A percentile compares a stretch with the other conserved stretches of the same genome.
Conservation (phyloP, 108 stramenopile species). For the Thalassiosira profunda region DNA sequence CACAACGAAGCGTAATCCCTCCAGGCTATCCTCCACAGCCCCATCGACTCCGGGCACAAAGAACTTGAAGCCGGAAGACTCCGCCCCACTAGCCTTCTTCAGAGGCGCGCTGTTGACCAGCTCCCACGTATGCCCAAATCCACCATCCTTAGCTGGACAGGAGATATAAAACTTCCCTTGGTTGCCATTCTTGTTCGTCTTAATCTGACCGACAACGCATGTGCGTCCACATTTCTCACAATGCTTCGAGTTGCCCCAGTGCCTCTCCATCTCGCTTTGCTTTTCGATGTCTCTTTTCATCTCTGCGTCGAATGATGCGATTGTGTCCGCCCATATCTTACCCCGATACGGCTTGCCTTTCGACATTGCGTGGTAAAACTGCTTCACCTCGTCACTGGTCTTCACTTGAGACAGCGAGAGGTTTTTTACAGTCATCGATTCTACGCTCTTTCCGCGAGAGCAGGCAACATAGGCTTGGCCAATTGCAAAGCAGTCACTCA, state of each 20-base stretch:
- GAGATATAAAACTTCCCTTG: constrained; percentile 27
- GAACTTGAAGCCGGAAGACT: not conserved
- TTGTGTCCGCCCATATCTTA: constrained; percentile 33
- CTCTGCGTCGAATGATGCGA: constrained; percentile 20
- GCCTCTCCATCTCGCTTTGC: constrained; percentile 9
- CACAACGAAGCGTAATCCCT: constrained; percentile 11
- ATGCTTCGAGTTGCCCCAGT: not conserved
- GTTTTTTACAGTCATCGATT: constrained; percentile 40
- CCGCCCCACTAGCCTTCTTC: not conserved
- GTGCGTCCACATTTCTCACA: constrained; percentile 15
- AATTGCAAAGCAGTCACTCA: constrained; percentile 68
- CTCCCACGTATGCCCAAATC: constrained; percentile 11
- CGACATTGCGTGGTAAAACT: constrained; percentile 24
- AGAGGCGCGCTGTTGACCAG: constrained; percentile 9
- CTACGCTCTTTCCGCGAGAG: constrained; percentile 60
- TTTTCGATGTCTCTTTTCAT: constrained; percentile 15
- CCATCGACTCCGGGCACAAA: constrained; percentile 13
- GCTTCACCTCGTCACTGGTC: constrained; percentile 35
- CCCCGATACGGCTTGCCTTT: constrained; percentile 16
- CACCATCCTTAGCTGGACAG: constrained; percentile 7
- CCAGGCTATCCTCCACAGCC: constrained; percentile 7
- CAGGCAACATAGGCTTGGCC: constrained; percentile 93
- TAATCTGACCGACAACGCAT: constrained; percentile 13
- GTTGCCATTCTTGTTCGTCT: constrained; percentile 18
- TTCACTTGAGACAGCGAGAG: constrained; percentile 33